A percentile compares a stretch with the other conserved stretches of the same genome.
These are phyloP conservation scores for Phytophthora macrochlamydospora DNA, from an alignment of 352 stramenopile species.

Conservation along the genomic window DNA sequence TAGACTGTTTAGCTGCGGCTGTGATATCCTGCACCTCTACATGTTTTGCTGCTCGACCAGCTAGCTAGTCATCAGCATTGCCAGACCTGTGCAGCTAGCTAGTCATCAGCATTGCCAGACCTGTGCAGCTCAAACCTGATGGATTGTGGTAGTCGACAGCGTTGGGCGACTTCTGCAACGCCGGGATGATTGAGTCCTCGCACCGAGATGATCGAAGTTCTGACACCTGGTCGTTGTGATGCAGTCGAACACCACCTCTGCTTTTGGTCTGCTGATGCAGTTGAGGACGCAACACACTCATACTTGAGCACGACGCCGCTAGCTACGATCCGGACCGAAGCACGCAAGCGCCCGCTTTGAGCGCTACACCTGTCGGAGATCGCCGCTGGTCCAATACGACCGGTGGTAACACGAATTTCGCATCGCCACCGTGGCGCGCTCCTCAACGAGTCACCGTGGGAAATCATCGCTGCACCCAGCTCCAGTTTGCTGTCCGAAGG, in stretches of 20 bases:
- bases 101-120: not conserved
- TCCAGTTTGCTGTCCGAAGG: not conserved
- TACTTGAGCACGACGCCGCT: conserved; percentile 28
- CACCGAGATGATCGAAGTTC: conserved; percentile 24
- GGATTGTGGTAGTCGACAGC: not conserved
- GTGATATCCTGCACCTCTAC: no score
- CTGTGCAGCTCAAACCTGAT: no score
- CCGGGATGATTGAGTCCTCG: not conserved
- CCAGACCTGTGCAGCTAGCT: no score
- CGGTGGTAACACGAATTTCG: not conserved
- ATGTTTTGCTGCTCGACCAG: not conserved
- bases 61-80: not conserved
- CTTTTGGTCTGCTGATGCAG: no score
- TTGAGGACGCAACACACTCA: conserved; percentile 3
- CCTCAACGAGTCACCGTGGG: not conserved
- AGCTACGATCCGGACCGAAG: not conserved
- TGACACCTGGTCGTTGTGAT: conserved; percentile 23
- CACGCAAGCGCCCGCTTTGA: not conserved
- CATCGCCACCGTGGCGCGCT: not conserved
- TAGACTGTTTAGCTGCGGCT: conserved; percentile 11
- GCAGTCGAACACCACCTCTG: no score
- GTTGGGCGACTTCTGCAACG: not conserved
- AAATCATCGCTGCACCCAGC: not conserved
- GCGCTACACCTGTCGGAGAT: not conserved
- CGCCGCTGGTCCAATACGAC: not conserved